Evolutionary conservation across 176 grass and related monocot species (phyloP).

Genomic region (Miscanthus lutarioriparius): DNA sequence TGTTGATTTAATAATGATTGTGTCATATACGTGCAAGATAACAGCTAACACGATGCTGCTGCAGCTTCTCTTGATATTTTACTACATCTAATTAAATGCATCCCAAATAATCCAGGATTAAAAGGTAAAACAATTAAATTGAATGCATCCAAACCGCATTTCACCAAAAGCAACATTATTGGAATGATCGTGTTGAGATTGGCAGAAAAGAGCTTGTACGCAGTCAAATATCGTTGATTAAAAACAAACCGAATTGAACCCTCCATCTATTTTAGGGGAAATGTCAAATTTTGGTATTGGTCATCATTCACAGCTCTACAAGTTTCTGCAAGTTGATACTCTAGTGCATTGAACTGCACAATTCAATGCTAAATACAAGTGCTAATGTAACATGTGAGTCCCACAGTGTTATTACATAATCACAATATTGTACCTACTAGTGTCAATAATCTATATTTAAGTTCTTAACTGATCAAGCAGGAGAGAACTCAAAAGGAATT

Average conservation of each 20-base stretch:
- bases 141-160: background rate
- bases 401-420: background rate
- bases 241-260: background rate
- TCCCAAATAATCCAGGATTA: background rate
- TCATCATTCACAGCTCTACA: background rate
- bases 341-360: background rate
- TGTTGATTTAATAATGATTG: background rate
- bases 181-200: background rate
- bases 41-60: background rate
- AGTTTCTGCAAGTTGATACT: slow-evolving; percentile 1
- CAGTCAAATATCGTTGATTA: background rate
- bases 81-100: background rate
- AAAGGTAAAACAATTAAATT: background rate
- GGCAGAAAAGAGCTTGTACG: background rate
- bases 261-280: background rate
- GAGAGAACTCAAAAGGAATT: slow-evolving; percentile 7
- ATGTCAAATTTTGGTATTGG: background rate
- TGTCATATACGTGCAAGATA: background rate
- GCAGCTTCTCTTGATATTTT: background rate
- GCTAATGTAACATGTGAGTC: background rate
- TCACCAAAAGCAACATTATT: background rate
- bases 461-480: background rate
- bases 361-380: background rate
- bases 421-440: background rate
- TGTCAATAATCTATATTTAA: background rate